Base-by-base conservation (phyloP, 345 rosid species). In the Lepidium africanum region DNA sequence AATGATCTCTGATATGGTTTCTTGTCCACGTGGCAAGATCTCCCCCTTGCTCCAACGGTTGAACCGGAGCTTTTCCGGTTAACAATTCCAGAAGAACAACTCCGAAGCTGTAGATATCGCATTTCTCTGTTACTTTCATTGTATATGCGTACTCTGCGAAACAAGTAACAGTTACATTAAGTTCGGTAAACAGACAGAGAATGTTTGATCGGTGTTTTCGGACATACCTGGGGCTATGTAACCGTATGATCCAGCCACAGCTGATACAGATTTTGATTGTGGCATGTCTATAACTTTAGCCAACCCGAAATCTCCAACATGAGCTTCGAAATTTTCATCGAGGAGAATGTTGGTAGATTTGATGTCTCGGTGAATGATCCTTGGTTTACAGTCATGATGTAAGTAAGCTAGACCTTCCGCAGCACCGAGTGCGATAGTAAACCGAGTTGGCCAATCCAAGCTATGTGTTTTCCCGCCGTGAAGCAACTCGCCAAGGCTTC, bases 241-340 rank as follows among this genome's bases (percentile, higher is more conserved):
- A 6, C 99, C 99, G 67, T 95, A 95, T 10, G 99, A 91, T 72
- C 99, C 99, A 32, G 96, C 99, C 0, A 95, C 90, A 0, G 96
- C 97, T 38, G 99, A 91, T 84, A 95, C 82, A 12, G 99, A 91
- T 83, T 95, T 95, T 0, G 96, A 86, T 0, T 86, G 91, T 16
- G 96, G 96, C 97, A 91, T 81, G 81, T 89, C 99, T 2, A 95
- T 81, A 41, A 91, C 96, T 78, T 95, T 95, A 8, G 99, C 99
- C 67, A 95, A 82, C 30, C 99, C 99, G 56, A 95, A 95, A 72
- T 95, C 99, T 25, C 99, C 99, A 32, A 95, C 97, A 67, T 87
- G 97, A 33, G 99, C 97, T 79, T 91, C 97, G 42, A 85, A 89
- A 38, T 85, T 87, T 41, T 86, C 92, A 36, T 95, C 96, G 5